These are phyloP conservation scores for Vachellia pachyceras DNA, from an alignment of 306 rosid species.

Conservation along the genomic window DNA sequence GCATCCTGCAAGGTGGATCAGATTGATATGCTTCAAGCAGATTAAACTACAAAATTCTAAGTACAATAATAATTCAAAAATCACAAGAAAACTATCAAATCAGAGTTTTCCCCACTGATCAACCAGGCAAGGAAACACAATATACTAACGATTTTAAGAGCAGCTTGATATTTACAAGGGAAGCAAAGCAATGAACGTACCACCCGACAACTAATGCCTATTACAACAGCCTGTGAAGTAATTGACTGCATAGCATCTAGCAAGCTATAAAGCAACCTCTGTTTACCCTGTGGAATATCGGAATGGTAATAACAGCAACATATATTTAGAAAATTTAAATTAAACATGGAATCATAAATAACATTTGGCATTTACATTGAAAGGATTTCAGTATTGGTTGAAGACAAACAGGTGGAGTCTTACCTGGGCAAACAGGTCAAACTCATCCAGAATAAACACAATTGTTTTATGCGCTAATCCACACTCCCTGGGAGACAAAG, in stretches of 20 bases:
- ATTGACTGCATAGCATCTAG: conserved; percentile 94
- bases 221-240: conserved; percentile 87
- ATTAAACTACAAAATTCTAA: conserved; percentile 26
- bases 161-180: conserved; percentile 29
- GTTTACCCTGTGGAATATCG: conserved; percentile 75
- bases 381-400: conserved; percentile 34
- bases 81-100: conserved; percentile 20
- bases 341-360: conserved; percentile 20
- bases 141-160: not conserved
- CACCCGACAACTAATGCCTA: conserved; percentile 89
- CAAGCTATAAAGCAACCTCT: conserved; percentile 84
- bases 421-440: conserved; percentile 96
- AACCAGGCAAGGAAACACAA: conserved; percentile 12
- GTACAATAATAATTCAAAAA: conserved; percentile 18
- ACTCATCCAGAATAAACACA: conserved; percentile 84
- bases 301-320: conserved; percentile 35
- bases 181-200: conserved; percentile 53
- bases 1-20: conserved; percentile 73
- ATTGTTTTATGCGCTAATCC: conserved; percentile 92
- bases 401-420: conserved; percentile 38
- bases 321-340: conserved; percentile 34
- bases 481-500: conserved; percentile 75
- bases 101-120: not conserved
- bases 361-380: conserved; percentile 21
- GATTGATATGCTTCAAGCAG: conserved; percentile 13